Base-by-base conservation (phyloP, 1,139 yeast genomes). In the Arxiozyma heterogenica region DNA sequence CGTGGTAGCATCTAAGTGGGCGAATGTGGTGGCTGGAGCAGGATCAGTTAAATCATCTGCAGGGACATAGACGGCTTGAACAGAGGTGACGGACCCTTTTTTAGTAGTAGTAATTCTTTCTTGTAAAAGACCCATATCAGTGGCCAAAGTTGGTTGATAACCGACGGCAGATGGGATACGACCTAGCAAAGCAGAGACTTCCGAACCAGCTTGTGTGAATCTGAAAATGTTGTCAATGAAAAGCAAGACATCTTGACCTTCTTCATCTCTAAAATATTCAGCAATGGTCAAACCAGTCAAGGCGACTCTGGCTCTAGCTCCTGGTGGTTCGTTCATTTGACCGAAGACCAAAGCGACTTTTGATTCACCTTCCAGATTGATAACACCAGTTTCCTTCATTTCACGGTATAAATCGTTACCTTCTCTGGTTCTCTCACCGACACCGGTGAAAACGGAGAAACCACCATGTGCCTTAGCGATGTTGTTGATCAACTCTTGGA, bases 81-180 rank as follows among this genome's bases (percentile, higher is more conserved):
- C 98, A 62, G 98, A 93, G 65, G 98, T 93, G 76, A 93, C 98
- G 76, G 98, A 93, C 83, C 98, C 98, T 84, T 93, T 93, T 79
- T 83, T 84, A 77, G 98, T 93, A 80, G 98, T 91, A 80, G 98
- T 93, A 79, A 93, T 93, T 84, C 98, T 94, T 83, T 93, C 98
- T 84, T 93, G 98, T 75, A 93, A 84, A 76, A 90, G 85, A 88
- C 98, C 98, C 98, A 93, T 93, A 90, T 93, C 98, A 71, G 98
- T 93, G 81, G 98, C 96, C 80, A 93, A 85, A 69, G 98, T 93
- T 77, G 98, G 98, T 82, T 93, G 98, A 80, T 93, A 93, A 89
- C 98, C 98, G 89, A 93, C 98, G 70, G 98, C 98, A 65, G 98
- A 93, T 76, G 98, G 98, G 77, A 93, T 93, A 88, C 98, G 97